Percentiles rank a stretch among this genome's conserved stretches.
These are phyloP conservation scores for Kickxella alabastrina DNA, from an alignment of 192 early-diverging fungal genomes.

Conservation along the genomic window DNA sequence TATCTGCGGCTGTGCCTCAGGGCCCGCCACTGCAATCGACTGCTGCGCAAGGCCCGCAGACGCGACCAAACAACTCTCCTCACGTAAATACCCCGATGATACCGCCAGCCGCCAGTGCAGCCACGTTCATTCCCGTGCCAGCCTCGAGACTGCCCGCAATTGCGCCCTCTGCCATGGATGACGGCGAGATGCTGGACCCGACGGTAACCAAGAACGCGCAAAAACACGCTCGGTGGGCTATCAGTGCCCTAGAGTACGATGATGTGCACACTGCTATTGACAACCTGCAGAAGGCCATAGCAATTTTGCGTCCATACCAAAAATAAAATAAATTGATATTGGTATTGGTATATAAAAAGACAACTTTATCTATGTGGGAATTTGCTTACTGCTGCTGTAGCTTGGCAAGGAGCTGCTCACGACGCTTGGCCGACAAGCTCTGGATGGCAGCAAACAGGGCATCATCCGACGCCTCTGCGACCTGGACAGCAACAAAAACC, in stretches of 20 bases:
- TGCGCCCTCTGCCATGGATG: not conserved
- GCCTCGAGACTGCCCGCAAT: constrained; percentile 19
- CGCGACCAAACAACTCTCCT: too few relatives aligned
- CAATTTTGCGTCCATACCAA: constrained; percentile 25
- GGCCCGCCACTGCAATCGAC: too few relatives aligned
- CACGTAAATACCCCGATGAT: too few relatives aligned
- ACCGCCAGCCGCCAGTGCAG: not conserved
- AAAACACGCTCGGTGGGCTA: constrained; percentile 87
- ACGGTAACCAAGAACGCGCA: constrained; percentile 63
- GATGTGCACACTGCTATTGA: constrained; percentile 84
- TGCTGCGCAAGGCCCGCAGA: too few relatives aligned
- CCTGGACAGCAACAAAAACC: constrained; percentile 5
- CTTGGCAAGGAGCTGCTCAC: constrained; percentile 34
- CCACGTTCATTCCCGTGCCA: constrained; percentile 41
- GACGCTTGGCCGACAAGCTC: constrained; percentile 31
- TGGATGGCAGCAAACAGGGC: constrained; percentile 35
- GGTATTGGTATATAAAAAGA: not conserved
- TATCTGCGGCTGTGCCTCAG: not conserved
- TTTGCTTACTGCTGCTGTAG: constrained; percentile 12
- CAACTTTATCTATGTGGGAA: too few relatives aligned
- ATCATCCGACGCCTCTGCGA: constrained; percentile 22
- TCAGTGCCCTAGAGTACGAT: constrained; percentile 92
- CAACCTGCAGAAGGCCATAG: constrained; percentile 68
- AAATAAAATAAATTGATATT: not conserved
- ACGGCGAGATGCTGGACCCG: constrained; percentile 40